Evolutionary conservation across 306 rosid genomes (phyloP).

Genomic region (Benincasa hispida): DNA sequence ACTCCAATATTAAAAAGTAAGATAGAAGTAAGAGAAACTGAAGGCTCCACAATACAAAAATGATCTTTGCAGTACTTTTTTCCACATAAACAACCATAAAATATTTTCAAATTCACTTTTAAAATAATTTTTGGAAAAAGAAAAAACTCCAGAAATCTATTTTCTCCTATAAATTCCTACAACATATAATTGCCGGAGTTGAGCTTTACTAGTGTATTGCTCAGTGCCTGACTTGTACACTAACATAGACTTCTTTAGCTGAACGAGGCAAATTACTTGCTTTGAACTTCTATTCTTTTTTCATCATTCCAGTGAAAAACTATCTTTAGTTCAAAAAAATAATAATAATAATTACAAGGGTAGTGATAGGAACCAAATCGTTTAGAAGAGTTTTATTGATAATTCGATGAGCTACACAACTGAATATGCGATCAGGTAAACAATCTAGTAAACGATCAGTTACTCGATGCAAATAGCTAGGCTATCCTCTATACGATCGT

Average conservation of each 20-base stretch:
- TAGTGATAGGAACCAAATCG: too few species aligned
- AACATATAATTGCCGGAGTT: background rate
- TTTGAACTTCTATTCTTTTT: background rate
- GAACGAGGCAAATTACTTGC: background rate
- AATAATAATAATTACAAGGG: too few species aligned
- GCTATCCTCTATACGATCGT: too few species aligned
- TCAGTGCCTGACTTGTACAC: background rate
- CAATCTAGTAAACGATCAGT: too few species aligned
- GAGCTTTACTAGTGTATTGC: background rate
- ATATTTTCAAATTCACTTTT: background rate
- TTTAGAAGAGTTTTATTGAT: too few species aligned
- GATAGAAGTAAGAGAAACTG: background rate
- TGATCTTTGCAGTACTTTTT: background rate
- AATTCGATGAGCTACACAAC: too few species aligned
- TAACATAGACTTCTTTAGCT: background rate
- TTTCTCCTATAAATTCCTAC: background rate
- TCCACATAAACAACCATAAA: background rate
- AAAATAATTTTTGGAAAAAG: background rate
- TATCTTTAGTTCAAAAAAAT: too few species aligned
- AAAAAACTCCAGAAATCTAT: background rate
- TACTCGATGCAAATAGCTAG: too few species aligned
- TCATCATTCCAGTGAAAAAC: too few species aligned
- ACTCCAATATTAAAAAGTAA: too few species aligned
- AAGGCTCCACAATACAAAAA: background rate
- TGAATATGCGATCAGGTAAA: too few species aligned